Percentiles rank a stretch among this genome's conserved stretches.
Conservation (phyloP, 2,329 filamentous ascomycete genomes). For the Diaporthe sp. region DNA sequence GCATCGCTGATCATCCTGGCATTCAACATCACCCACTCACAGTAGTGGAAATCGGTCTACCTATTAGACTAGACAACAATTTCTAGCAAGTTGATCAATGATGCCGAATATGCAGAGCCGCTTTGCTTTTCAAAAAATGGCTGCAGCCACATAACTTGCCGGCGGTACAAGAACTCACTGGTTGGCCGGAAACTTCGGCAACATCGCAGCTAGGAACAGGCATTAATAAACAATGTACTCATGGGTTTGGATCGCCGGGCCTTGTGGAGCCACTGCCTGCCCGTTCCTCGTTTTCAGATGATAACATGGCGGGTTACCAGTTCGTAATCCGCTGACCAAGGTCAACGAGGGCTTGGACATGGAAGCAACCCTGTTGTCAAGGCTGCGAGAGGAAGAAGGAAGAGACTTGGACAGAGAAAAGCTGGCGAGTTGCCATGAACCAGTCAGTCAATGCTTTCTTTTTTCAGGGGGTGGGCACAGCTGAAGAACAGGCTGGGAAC, state of each 20-base stretch:
- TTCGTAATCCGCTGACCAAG: neutral
- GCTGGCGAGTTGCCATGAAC: neutral
- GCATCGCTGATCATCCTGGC: neutral
- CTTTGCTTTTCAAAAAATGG: neutral
- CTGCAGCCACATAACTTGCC: neutral
- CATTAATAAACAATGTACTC: neutral
- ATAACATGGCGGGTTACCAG: neutral
- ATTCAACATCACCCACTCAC: neutral
- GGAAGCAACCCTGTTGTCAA: neutral
- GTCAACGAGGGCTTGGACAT: neutral
- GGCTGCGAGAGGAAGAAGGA: neutral
- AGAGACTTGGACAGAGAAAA: neutral
- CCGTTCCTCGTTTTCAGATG: neutral
- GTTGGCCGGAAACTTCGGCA: slow-evolving; percentile 3
- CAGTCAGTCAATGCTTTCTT: neutral
- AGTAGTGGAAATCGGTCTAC: neutral
- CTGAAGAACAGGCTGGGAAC: neutral
- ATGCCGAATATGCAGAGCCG: neutral
- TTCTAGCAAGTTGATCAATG: neutral
- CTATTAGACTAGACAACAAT: neutral
- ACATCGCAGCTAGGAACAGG: neutral
- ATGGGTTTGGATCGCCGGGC: neutral
- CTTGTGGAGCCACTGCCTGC: neutral
- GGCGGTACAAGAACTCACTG: neutral
- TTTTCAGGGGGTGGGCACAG: neutral